Base-by-base conservation (phyloP, 306 rosid genomes). In the Begonia masoniana region DNA sequence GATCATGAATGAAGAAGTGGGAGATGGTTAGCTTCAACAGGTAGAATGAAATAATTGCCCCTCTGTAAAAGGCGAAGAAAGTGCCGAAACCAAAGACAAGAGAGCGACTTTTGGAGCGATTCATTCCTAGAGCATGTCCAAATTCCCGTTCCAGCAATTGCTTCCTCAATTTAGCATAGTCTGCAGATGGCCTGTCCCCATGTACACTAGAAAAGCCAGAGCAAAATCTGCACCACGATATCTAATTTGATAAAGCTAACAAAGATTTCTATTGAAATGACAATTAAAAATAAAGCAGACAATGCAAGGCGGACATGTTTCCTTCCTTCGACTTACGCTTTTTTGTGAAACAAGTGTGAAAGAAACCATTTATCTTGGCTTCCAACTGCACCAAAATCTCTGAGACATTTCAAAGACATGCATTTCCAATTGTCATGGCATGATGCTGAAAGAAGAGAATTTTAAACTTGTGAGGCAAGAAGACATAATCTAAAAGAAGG, bases 171-270 rank as follows among this genome's bases (percentile, higher is more conserved):
- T 71, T 91, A 43, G 99, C 99, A 68, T 91, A 91, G 57, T 79
- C 96, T 36, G 94, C 74, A 21, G 96, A 75, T n/a, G 99, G 92
- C 15, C 74, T 68, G 63, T 79, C 99, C 47, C 96, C 96, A 21
- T 91, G 99, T 69, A 91, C 94, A 13, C 88, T 91, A 43, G 94
- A 78, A 76, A 74, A 88, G 54, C 94, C 78, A 6, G 94, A 75
- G 16, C 96, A 86, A 66, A 75, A 78, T 52, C 99, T 85, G 81
- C 71, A 45, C 21, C 65, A 65, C 35, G 36, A 74, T 62, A 68
- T 58, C 54, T 71, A 43, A 49, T 43, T 41, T 17, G 45, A 60
- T 39, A 47, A 13, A 58, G 39, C 39, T 31, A 6, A 5, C 39
- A 31, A 4, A 31, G 3, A 21, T 21, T 4, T 31, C 9, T 31